phyloP scores from a whole-genome alignment of 2,329 filamentous ascomycete genomes.

The Juglanconis oblonga region DNA sequence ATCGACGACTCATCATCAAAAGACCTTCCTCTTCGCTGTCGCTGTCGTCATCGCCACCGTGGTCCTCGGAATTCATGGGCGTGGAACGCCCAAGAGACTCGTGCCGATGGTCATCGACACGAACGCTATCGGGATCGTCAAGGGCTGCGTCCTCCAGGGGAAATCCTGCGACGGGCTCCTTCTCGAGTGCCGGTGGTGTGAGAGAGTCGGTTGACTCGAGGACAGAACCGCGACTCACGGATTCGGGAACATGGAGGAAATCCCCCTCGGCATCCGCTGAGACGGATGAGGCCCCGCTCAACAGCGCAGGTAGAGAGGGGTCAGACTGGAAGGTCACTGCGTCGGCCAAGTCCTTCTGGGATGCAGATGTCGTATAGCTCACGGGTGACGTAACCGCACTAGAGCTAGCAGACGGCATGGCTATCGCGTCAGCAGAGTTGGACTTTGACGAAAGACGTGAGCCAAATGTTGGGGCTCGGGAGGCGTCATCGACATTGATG shows the following conservation, averaged over 20 bases:
- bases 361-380: constrained; percentile 34
- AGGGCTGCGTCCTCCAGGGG: constrained; percentile 41
- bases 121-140: constrained; percentile 27
- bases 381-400: constrained; percentile 51
- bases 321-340: constrained; percentile 59
- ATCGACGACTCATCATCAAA: constrained; percentile 36
- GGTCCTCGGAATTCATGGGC: constrained; percentile 15
- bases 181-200: constrained; percentile 49
- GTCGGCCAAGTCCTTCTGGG: constrained; percentile 41
- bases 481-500: constrained; percentile 29
- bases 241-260: constrained; percentile 49
- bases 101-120: constrained; percentile 22
- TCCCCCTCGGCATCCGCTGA: constrained; percentile 62
- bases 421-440: constrained; percentile 45
- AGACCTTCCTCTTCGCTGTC: constrained; percentile 52
- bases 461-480: constrained; percentile 38
- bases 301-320: constrained; percentile 59
- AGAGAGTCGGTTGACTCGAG: constrained; percentile 53
- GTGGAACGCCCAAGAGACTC: background rate
- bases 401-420: constrained; percentile 53
- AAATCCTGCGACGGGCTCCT: constrained; percentile 45
- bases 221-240: constrained; percentile 41
- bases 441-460: constrained; percentile 51
- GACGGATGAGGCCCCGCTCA: constrained; percentile 63
- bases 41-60: constrained; percentile 48